Percentiles rank a stretch among this genome's conserved stretches.
phyloP scores from a whole-genome alignment of 371 early-diverging fungal genomes.

The Apophysomyces sp. region DNA sequence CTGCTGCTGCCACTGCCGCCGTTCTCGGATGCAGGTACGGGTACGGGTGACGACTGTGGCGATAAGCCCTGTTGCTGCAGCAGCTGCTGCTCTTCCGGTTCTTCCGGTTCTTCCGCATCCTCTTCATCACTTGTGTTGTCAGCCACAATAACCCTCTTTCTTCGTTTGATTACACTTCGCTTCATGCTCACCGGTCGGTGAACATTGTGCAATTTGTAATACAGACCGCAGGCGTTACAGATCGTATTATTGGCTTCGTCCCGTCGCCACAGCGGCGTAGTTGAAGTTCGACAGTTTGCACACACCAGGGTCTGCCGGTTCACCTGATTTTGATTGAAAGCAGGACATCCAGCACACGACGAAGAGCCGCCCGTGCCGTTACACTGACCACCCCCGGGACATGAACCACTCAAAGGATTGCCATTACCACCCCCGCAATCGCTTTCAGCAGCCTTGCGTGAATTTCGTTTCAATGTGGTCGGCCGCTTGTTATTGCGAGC shows the following conservation, averaged over 20 bases:
- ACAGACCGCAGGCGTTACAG: conserved; percentile 90
- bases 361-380: conserved; percentile 76
- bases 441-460: conserved; percentile 10
- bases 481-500: conserved; percentile 45
- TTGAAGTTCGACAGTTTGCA: conserved; percentile 79
- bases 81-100: too few species aligned
- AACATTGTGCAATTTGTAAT: conserved; percentile 78
- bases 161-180: conserved; percentile 78
- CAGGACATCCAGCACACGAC: conserved; percentile 78
- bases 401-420: conserved; percentile 46
- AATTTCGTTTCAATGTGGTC: conserved; percentile 47
- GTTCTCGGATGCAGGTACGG: too few species aligned
- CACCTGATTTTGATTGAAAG: conserved; percentile 71
- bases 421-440: background rate
- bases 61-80: too few species aligned
- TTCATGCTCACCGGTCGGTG: conserved; percentile 82
- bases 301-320: conserved; percentile 62
- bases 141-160: conserved; percentile 64
- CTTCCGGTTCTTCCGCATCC: conserved; percentile 17
- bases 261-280: conserved; percentile 91
- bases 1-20: too few species aligned
- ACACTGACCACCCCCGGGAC: conserved; percentile 81
- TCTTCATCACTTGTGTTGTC: conserved; percentile 15
- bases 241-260: conserved; percentile 74
- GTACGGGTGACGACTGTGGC: background rate